phyloP scores from a whole-genome alignment of 306 rosid genomes.

The Crotalaria pallida region DNA sequence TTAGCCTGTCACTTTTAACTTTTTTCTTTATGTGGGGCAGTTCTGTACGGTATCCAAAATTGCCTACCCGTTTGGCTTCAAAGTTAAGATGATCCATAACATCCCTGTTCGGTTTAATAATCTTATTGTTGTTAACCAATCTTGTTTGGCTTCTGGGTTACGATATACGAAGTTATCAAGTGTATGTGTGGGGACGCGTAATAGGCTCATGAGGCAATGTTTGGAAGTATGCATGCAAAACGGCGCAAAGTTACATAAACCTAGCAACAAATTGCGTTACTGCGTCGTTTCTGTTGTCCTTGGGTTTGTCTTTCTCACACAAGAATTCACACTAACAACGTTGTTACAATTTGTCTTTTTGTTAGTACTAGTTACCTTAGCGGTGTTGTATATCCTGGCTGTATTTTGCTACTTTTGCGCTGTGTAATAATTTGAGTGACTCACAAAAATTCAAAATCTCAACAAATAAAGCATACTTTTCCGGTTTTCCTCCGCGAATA shows the following conservation, averaged over 20 bases:
- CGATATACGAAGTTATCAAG: not conserved
- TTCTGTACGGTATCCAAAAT: constrained; percentile 39
- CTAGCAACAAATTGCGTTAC: constrained; percentile 23
- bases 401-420: not conserved
- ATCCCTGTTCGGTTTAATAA: not conserved
- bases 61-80: constrained; percentile 8
- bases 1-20: no score
- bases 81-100: not conserved
- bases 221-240: constrained; percentile 22
- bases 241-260: constrained; percentile 13
- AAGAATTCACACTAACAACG: constrained; percentile 4
- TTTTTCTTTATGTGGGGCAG: not conserved
- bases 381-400: not conserved
- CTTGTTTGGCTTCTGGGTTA: not conserved
- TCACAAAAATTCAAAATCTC: no score
- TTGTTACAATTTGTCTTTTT: not conserved
- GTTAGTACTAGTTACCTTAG: not conserved
- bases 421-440: not conserved
- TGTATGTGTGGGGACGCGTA: not conserved
- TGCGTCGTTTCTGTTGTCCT: constrained; percentile 22
- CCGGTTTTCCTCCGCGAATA: not conserved
- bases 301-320: not conserved
- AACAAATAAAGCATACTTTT: not conserved
- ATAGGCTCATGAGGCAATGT: constrained; percentile 13
- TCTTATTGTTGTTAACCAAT: not conserved